Base-by-base conservation (phyloP, 805 yeast species). In the Saturnispora halmiae region DNA sequence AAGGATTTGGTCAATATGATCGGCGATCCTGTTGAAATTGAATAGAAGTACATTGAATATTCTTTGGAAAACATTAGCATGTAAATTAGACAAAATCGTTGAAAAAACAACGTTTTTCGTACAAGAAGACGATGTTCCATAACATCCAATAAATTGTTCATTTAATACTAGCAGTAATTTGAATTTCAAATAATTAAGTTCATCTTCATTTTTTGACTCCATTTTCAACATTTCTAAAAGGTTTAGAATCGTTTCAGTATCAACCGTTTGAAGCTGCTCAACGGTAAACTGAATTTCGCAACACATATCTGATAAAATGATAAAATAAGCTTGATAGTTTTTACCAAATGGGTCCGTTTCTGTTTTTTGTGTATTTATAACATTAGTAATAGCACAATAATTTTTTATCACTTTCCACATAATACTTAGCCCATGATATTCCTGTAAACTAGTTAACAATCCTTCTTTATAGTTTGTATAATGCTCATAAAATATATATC, bases 1-100 rank as follows among this genome's bases (percentile, higher is more conserved):
- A 64, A 88, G 71, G 3, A 86, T 79, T 51, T 81, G 86, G 41
- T 83, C 60, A 39, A 84, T 72, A 25, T 72, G 70, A 46, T 88
- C 86, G 36, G 69, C 70, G 47, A 77, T 83, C 42, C 96, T 68
- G 59, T 88, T 88, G 59, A 90, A 73, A 52, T 81, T 76, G 47
- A 86, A 64, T 30, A 88, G 74, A 28, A 86, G 60, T 40, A 82
- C 73, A 40, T 84, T 84, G 22, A 79, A 75, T 45, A 87, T 79
- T 33, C 69, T 65, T 21, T 69, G 69, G 37, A 71, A 74, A 13
- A 61, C 55, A 11, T 64, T 50, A 21, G 63, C 61, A n/a, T 69
- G 63, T 14, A 14, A 16, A 30, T 28, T 11, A 3, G 13, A n/a
- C 16, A 25, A 15, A 6, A 38, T 38, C 4, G 41, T 19, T 4